Evolutionary conservation across 2,329 filamentous ascomycete genomes (phyloP), one percentile per base, ranked within the genome.

Genomic region (Colletotrichum sojae): DNA sequence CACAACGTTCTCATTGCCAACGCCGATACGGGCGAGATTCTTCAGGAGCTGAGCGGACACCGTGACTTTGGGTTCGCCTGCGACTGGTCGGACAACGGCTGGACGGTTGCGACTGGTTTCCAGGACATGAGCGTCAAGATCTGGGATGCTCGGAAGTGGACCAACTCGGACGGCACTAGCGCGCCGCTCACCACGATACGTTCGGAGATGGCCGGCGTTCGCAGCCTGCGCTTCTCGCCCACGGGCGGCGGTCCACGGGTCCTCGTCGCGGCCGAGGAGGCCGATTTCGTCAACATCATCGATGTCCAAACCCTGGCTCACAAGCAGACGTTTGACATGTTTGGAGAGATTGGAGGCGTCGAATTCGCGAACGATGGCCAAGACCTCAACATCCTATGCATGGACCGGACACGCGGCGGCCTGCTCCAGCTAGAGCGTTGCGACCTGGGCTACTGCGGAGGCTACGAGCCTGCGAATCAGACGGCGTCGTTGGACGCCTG

Each of bases 81-180:
- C 74, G 92, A 91, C 72, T 95, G 93, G 93, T 91, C 92, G 18
- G 89, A 92, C 61, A 91, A 95, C 76, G 92, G 92, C 39, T 90
- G 90, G 81, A 91, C 90, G 13, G 86, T 95, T 20, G 93, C 93
- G 13, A 95, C 93, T 0, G 92, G 90, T 22, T 91, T 91, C 70
- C 92, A 95, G 78, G 93, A 95, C 78, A 91, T 87, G 76, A 86
- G 85, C 31, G 85, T 95, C 72, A 89, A 90, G 71, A 89, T 95
- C 56, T 95, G 91, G 90, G 93, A 95, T 76, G 91, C 92, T 8
- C 87, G 93, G 9, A 89, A 87, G 62, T 93, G 91, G 90, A 84
- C 81, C 52, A 81, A 85, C 63, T 85, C 85, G 9, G 80, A 85
- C 5, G 88, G 88, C 6, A 63, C 75, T 22, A 80, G 83, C 58